Evolutionary conservation across 805 yeast genomes (phyloP).

Genomic region (Saturnispora hagleri): DNA sequence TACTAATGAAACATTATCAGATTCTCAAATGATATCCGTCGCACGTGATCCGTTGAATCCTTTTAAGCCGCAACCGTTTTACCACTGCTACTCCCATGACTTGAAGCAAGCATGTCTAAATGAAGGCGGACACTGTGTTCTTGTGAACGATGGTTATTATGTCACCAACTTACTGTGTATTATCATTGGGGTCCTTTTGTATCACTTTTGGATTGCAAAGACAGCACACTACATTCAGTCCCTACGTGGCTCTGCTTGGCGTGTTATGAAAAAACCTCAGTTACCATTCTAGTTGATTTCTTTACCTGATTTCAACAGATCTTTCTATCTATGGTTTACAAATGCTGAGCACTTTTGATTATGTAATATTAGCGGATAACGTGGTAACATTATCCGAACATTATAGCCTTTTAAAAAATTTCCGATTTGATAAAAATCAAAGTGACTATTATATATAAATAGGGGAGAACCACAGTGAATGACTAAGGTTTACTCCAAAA

Average conservation of each 20-base stretch:
- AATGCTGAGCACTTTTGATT: constrained; percentile 1
- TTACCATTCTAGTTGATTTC: neutral
- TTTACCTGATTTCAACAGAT: neutral
- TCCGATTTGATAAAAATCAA: neutral
- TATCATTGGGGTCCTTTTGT: constrained; percentile 54
- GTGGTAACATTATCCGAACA: neutral
- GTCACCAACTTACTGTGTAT: constrained; percentile 66
- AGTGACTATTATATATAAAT: neutral
- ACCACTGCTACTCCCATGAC: constrained; percentile 23
- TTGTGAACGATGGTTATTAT: constrained; percentile 74
- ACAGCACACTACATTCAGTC: constrained; percentile 60
- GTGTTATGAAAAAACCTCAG: constrained; percentile 30
- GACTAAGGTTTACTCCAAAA: neutral
- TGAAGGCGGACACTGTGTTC: constrained; percentile 46
- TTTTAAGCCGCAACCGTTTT: constrained; percentile 20
- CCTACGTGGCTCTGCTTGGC: constrained; percentile 71
- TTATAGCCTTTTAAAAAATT: neutral
- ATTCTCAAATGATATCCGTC: neutral
- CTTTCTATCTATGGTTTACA: neutral
- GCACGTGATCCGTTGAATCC: constrained; percentile 14
- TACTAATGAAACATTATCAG: neutral
- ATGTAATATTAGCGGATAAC: neutral
- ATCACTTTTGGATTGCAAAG: constrained; percentile 52
- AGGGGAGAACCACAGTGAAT: neutral
- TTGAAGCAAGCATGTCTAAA: constrained; percentile 42